Percentiles rank a stretch among this genome's conserved stretches.
phyloP scores from a whole-genome alignment of 106 monocot species.

The Allium fistulosum region DNA sequence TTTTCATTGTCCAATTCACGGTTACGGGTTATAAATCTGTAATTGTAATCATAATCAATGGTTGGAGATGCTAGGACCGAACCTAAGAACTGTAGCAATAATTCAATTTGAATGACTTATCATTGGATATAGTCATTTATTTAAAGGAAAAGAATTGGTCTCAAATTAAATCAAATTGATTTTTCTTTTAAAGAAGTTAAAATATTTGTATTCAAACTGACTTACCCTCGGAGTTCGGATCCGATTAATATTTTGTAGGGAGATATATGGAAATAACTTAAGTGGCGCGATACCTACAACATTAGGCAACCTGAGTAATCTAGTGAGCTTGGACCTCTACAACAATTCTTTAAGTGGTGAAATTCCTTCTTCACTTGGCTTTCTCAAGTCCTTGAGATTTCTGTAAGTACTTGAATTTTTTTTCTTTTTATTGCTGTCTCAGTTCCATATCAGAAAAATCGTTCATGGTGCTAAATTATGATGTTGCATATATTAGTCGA shows the following conservation, averaged over 20 bases:
- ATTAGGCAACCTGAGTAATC: conserved; percentile 22
- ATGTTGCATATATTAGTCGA: conserved; percentile 5
- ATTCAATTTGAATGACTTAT: not conserved
- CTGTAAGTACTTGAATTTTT: conserved; percentile 20
- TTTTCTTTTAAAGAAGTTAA: not conserved
- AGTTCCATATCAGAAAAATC: not conserved
- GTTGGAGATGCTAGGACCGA: too few species aligned
- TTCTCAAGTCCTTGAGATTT: conserved; percentile 12
- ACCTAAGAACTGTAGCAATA: too few species aligned
- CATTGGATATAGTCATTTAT: not conserved
- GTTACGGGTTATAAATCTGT: too few species aligned
- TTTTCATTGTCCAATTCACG: too few species aligned
- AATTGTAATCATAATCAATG: too few species aligned
- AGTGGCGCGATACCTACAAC: conserved; percentile 17
- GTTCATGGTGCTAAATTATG: not conserved
- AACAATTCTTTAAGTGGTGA: conserved; percentile 15
- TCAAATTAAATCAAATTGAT: too few species aligned
- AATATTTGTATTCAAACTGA: too few species aligned
- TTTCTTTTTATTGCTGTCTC: not conserved
- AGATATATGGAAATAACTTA: conserved; percentile 25
- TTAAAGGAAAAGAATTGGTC: too few species aligned
- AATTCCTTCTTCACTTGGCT: conserved; percentile 30
- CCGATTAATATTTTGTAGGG: conserved; percentile 9
- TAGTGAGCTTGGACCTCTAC: conserved; percentile 36
- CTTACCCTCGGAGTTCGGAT: too few species aligned